Evolutionary conservation across 2,329 filamentous ascomycete genomes (phyloP).

Genomic region (Penicillium brevicompactum): DNA sequence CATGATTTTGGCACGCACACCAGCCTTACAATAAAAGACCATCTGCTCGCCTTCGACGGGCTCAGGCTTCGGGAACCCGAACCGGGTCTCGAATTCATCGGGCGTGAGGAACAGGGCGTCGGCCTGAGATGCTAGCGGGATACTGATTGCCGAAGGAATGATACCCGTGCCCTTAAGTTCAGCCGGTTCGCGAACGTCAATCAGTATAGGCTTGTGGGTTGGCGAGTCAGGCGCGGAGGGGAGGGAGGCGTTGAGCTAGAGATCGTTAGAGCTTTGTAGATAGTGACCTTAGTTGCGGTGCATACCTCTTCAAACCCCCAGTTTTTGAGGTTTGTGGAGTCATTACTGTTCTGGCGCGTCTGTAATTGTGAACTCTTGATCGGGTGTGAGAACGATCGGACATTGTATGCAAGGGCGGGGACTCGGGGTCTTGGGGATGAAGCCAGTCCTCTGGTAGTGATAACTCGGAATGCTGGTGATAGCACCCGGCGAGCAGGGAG

Average conservation of each 20-base stretch:
- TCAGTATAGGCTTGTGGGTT: conserved; percentile 36
- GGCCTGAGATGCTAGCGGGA: conserved; percentile 75
- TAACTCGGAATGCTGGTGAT: conserved; percentile 8
- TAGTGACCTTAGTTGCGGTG: background rate
- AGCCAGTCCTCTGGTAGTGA: conserved; percentile 18
- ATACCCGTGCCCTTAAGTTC: conserved; percentile 48
- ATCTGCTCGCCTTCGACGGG: conserved; percentile 54
- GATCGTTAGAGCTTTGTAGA: conserved; percentile 3
- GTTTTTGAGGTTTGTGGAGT: conserved; percentile 20
- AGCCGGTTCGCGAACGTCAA: conserved; percentile 52
- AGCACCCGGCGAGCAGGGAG: conserved; percentile 5
- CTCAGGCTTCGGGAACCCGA: conserved; percentile 72
- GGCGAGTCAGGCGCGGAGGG: conserved; percentile 26
- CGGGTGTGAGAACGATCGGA: background rate
- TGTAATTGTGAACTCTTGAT: conserved; percentile 6
- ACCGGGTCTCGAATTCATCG: conserved; percentile 80
- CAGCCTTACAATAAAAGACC: conserved; percentile 92
- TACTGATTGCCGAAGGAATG: conserved; percentile 80
- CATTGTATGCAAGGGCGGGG: background rate
- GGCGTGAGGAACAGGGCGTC: conserved; percentile 76
- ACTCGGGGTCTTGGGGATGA: background rate
- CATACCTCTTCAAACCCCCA: conserved; percentile 43
- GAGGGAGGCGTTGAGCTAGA: conserved; percentile 40
- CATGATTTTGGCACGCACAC: conserved; percentile 77
- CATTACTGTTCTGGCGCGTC: conserved; percentile 25